Evolutionary conservation across 768 basidiomycete genomes (phyloP).

Genomic region (Flagelloscypha sp.): DNA sequence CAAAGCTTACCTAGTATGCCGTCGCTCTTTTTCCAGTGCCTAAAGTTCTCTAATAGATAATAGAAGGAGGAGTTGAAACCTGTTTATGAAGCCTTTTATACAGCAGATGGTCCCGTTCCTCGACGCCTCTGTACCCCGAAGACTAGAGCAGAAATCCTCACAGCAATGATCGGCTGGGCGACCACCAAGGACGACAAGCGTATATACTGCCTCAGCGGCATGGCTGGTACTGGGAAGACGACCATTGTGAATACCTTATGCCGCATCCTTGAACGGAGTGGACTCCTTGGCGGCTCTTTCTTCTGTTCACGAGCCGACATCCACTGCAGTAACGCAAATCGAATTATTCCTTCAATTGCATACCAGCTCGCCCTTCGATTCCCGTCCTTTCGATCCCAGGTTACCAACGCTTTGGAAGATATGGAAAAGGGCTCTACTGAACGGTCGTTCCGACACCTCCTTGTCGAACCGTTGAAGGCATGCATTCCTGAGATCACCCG

Average conservation of each 20-base stretch:
- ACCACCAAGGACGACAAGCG: slow-evolving; percentile 24
- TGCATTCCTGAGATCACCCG: too few relatives aligned
- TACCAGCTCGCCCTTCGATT: slow-evolving; percentile 9
- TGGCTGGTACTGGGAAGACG: slow-evolving; percentile 17
- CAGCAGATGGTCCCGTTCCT: too few relatives aligned
- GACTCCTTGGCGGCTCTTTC: slow-evolving; percentile 15
- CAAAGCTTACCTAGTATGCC: too few relatives aligned
- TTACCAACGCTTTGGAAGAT: slow-evolving; percentile 6
- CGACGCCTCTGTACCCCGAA: slow-evolving; percentile 9
- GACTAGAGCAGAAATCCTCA: slow-evolving; percentile 10
- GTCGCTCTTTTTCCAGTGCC: too few relatives aligned
- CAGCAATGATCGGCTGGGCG: slow-evolving; percentile 15
- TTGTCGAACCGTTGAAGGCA: slow-evolving; percentile 9
- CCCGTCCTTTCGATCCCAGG: slow-evolving; percentile 5
- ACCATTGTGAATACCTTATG: slow-evolving; percentile 11
- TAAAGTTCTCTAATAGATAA: too few relatives aligned
- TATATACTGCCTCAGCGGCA: slow-evolving; percentile 15
- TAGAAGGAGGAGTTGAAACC: too few relatives aligned
- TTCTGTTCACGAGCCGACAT: slow-evolving; percentile 15
- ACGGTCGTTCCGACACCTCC: too few relatives aligned
- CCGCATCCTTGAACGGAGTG: slow-evolving; percentile 1
- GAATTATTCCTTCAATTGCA: slow-evolving; percentile 15
- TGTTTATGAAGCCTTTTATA: too few relatives aligned
- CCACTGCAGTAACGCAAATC: slow-evolving; percentile 7
- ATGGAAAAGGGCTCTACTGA: too few relatives aligned